Evolutionary conservation across 305 asterid genomes (phyloP).

Genomic region (Fraxinus dipetala): DNA sequence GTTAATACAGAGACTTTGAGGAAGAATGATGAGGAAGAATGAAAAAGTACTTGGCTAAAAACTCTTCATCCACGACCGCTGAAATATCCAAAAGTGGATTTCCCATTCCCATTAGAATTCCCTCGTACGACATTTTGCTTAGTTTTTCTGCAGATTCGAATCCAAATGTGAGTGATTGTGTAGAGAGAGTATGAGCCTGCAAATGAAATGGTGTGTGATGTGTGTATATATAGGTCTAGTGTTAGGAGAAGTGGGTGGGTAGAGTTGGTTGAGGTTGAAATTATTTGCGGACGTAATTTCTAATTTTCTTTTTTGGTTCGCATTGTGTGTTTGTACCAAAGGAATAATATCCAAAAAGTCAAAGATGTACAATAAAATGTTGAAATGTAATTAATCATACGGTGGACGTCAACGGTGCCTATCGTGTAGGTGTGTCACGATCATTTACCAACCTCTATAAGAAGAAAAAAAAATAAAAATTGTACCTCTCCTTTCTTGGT

Average conservation of each 20-base stretch:
- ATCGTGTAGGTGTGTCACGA: neutral
- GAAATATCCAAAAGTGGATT: constrained; percentile 86
- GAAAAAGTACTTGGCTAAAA: constrained; percentile 61
- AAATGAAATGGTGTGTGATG: neutral
- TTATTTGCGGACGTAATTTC: neutral
- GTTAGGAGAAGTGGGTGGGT: neutral
- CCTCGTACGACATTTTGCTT: constrained; percentile 53
- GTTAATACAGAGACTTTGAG: neutral
- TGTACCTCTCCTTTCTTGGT: neutral
- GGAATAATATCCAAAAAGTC: neutral
- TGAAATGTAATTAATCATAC: neutral
- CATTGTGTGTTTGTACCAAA: neutral
- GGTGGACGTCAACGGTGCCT: neutral
- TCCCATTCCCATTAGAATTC: constrained; percentile 86
- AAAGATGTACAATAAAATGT: neutral
- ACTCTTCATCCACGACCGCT: constrained; percentile 73
- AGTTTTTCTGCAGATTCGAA: constrained; percentile 1
- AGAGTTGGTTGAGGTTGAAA: neutral
- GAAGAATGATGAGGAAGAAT: neutral
- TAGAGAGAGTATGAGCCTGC: neutral
- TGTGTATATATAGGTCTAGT: neutral
- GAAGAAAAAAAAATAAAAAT: too few relatives aligned
- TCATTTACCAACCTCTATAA: neutral
- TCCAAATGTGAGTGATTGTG: constrained; percentile 8
- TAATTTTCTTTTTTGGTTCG: neutral